A percentile compares a stretch with the other conserved stretches of the same genome.
These are phyloP conservation scores for Chamaecyparis obtusa DNA, from an alignment of 75 land plant genomes.

Conservation along the genomic window DNA sequence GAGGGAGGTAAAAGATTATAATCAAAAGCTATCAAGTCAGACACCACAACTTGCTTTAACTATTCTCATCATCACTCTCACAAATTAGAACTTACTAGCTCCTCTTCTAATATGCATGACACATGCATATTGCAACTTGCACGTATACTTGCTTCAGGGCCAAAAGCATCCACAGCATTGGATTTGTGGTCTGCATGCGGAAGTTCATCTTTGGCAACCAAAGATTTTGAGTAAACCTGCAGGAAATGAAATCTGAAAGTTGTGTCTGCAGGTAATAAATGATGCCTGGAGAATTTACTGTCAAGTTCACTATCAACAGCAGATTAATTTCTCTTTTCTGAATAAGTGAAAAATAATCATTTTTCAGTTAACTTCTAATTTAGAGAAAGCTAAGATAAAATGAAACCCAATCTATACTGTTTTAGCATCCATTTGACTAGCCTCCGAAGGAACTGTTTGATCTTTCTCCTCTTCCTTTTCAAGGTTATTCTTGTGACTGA, in stretches of 20 bases:
- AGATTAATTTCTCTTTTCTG: neutral
- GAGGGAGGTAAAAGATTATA: neutral
- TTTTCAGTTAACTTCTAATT: neutral
- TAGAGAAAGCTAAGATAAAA: neutral
- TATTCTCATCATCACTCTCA: neutral
- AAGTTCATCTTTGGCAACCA: constrained; percentile 1
- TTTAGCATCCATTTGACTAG: neutral
- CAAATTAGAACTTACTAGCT: constrained; percentile 4
- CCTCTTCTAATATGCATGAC: constrained; percentile 1
- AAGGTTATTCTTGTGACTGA: constrained; percentile 3
- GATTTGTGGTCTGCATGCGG: neutral
- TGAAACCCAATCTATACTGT: neutral
- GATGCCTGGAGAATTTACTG: neutral
- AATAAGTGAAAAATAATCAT: neutral
- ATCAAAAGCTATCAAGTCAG: neutral
- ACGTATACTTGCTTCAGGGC: neutral
- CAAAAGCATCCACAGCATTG: neutral
- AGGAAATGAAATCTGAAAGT: neutral
- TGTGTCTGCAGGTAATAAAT: neutral
- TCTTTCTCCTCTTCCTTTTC: neutral
- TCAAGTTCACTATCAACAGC: neutral
- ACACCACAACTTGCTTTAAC: neutral
- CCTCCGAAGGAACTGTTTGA: neutral
- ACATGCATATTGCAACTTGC: neutral
- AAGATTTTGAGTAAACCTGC: neutral